Evolutionary conservation across 208 protist genomes (phyloP), one percentile per base, ranked within the genome.

Genomic region (Acanthamoeba healyi): DNA sequence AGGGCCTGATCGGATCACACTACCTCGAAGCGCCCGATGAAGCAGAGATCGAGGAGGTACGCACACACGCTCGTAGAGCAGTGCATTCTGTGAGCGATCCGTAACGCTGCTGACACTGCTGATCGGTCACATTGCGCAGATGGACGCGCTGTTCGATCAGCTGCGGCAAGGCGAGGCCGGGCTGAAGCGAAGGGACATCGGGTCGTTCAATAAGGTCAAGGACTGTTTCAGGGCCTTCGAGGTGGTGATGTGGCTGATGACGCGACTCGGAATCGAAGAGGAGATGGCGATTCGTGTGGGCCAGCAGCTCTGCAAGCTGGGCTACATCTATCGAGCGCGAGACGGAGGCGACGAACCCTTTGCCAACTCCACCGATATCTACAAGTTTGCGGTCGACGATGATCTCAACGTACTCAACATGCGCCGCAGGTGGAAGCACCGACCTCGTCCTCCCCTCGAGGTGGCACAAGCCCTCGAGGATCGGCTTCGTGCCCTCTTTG

Each of bases 161-260:
- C 26, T 89, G 51, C 24, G 82, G 19, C 54, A 58, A 12, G 36
- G 49, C 15, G 82, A 58, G 7, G 26, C 24, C 5, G 82, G 82
- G 15, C 44, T 89, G n/a, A 89, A 65, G 54, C n/a, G 54, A 65
- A 32, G 82, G n/a, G 82, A 89, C 82, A 70, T 89, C 9, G 82
- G 82, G 19, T 89, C 82, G 34, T 89, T 89, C 51, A 89, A 89
- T 32, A 89, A 89, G 36, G 51, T 89, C 34, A 89, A 89, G 51
- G 82, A 89, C 51, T 89, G 82, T n/a, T 89, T 89, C 51, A 58
- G 54, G 22, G 82, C 82, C 3, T 89, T 89, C n/a, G 82, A 89
- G n/a, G 82, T 89, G 32, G 82, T 89, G 12, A 89, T 89, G 82
- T 89, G 82, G 82, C 54, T 89, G 0, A 89, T 89, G 82, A 89